These are phyloP conservation scores for Aspergillus neoniger DNA, from an alignment of 2,329 filamentous ascomycete genomes.

Conservation along the genomic window DNA sequence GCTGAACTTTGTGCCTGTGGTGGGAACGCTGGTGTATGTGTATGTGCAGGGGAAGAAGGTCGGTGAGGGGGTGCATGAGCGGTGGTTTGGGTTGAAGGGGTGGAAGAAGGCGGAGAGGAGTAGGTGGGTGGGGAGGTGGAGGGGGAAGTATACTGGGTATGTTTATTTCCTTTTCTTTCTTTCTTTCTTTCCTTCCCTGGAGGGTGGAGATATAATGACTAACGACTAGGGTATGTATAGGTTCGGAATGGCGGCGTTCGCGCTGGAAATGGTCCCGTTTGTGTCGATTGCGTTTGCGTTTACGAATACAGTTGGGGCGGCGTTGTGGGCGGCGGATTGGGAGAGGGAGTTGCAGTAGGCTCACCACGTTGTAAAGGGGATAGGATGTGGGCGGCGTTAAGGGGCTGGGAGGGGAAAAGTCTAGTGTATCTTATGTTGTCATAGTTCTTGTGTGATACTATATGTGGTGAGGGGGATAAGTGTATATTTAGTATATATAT, in stretches of 20 bases:
- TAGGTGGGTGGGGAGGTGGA: slow-evolving; percentile 69
- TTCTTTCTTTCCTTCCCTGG: not conserved
- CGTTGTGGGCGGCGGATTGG: slow-evolving; percentile 90
- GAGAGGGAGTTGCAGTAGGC: slow-evolving; percentile 52
- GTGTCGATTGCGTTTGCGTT: slow-evolving; percentile 82
- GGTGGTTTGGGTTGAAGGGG: slow-evolving; percentile 91
- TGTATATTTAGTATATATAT: too few relatives aligned
- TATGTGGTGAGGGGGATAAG: too few relatives aligned
- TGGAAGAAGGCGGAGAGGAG: slow-evolving; percentile 68
- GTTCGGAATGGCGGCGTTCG: slow-evolving; percentile 73
- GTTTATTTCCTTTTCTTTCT: slow-evolving; percentile 31
- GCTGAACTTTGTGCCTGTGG: slow-evolving; percentile 87
- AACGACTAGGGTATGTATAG: slow-evolving; percentile 25
- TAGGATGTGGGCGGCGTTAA: too few relatives aligned
- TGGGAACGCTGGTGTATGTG: slow-evolving; percentile 81
- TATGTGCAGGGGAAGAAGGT: slow-evolving; percentile 66
- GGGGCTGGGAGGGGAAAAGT: too few relatives aligned
- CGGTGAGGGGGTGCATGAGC: slow-evolving; percentile 56
- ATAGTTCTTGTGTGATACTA: too few relatives aligned
- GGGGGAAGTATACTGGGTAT: slow-evolving; percentile 79
- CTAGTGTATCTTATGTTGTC: too few relatives aligned
- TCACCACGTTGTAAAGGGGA: not conserved
- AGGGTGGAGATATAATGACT: not conserved
- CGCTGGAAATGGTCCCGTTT: slow-evolving; percentile 83
- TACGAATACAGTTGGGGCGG: slow-evolving; percentile 88